phyloP scores from a whole-genome alignment of 192 early-diverging fungal genomes.

The Backusella liffmaniae region DNA sequence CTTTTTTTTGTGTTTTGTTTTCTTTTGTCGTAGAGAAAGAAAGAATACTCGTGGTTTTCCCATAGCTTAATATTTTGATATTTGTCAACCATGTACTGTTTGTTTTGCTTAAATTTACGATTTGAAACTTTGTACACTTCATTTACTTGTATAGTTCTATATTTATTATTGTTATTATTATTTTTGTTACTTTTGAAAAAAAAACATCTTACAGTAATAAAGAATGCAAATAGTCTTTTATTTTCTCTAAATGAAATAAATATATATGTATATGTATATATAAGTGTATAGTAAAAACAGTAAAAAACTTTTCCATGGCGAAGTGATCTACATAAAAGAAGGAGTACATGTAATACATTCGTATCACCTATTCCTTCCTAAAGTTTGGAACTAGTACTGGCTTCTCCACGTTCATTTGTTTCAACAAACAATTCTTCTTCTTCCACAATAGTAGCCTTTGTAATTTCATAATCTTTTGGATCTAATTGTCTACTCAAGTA shows the following conservation, averaged over 20 bases:
- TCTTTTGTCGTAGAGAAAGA: not conserved
- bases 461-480: not conserved
- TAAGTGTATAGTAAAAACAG: not conserved
- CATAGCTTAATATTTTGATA: not conserved
- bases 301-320: not conserved
- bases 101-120: not conserved
- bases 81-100: not conserved
- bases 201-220: not conserved
- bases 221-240: not conserved
- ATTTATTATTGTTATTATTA: not conserved
- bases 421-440: not conserved
- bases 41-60: not conserved
- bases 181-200: not conserved
- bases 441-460: not conserved
- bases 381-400: not conserved
- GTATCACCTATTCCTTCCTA: not conserved
- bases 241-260: not conserved
- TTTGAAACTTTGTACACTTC: constrained; percentile 2
- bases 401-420: not conserved
- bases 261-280: not conserved
- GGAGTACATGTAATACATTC: not conserved
- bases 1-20: not conserved
- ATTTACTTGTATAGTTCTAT: not conserved
- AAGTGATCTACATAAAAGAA: constrained; percentile 4
- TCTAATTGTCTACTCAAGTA: not conserved